These are phyloP conservation scores for Aplosporella prunicola DNA, from an alignment of 2,329 filamentous ascomycete species.

Conservation along the genomic window DNA sequence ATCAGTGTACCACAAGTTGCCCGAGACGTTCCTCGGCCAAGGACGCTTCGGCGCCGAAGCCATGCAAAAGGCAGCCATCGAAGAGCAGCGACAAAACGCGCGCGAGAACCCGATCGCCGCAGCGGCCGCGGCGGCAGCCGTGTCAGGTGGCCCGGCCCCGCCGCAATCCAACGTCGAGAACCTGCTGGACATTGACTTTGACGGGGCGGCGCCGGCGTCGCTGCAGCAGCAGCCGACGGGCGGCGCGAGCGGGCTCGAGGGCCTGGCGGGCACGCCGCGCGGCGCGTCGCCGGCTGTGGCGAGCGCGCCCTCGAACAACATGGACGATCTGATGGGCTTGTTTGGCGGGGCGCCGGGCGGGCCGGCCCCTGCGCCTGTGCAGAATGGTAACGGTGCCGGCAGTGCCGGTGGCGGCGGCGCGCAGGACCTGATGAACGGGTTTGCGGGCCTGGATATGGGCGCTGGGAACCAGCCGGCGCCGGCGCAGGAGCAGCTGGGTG, in stretches of 20 bases:
- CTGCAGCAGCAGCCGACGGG: conserved; percentile 54
- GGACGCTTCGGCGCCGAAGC: conserved; percentile 89
- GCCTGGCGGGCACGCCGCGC: conserved; percentile 55
- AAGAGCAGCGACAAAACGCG: conserved; percentile 87
- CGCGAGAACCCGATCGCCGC: conserved; percentile 91
- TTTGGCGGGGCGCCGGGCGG: conserved; percentile 45
- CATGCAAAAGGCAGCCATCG: conserved; percentile 89
- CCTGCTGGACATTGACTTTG: conserved; percentile 90
- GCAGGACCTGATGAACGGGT: conserved; percentile 66
- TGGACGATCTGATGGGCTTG: conserved; percentile 74
- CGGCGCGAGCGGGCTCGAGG: conserved; percentile 43
- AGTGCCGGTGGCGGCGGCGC: conserved; percentile 27
- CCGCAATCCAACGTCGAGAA: conserved; percentile 81
- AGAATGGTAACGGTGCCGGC: conserved; percentile 21
- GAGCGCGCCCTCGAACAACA: conserved; percentile 46
- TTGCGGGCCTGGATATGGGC: conserved; percentile 69
- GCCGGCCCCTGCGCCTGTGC: conserved; percentile 15
- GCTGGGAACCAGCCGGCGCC: conserved; percentile 56
- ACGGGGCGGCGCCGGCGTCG: conserved; percentile 85
- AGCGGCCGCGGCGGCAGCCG: conserved; percentile 60
- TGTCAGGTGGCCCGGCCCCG: conserved; percentile 44
- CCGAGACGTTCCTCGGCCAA: conserved; percentile 95
- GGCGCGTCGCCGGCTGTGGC: conserved; percentile 51
- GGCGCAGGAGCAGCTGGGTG: conserved; percentile 48
- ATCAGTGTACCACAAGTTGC: conserved; percentile 96